Evolutionary conservation across 2,329 filamentous ascomycete species (phyloP).

Genomic region (Colletotrichum salicis): DNA sequence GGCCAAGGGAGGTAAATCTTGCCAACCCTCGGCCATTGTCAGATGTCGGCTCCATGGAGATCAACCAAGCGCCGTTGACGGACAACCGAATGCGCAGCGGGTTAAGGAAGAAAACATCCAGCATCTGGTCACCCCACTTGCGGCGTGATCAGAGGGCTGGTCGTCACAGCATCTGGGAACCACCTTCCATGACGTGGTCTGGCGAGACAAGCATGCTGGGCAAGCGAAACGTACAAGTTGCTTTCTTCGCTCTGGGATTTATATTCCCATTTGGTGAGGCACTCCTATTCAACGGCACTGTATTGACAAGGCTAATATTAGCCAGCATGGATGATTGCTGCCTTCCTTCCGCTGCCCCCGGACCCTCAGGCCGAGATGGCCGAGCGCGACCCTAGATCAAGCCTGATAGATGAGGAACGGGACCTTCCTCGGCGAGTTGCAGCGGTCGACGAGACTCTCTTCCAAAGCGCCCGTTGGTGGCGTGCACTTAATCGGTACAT

Average conservation of each 20-base stretch:
- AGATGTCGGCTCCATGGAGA: slow-evolving; percentile 56
- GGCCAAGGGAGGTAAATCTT: slow-evolving; percentile 50
- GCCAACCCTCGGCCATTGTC: slow-evolving; percentile 43
- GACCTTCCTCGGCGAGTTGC: slow-evolving; percentile 47
- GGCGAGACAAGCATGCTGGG: slow-evolving; percentile 70
- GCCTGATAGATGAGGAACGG: slow-evolving; percentile 51
- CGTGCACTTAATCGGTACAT: slow-evolving; percentile 68
- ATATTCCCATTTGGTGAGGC: slow-evolving; percentile 76
- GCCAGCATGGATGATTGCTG: slow-evolving; percentile 81
- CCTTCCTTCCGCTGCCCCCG: slow-evolving; percentile 76
- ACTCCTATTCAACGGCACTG: slow-evolving; percentile 15
- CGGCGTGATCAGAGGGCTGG: slow-evolving; percentile 69
- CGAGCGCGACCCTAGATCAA: slow-evolving; percentile 56
- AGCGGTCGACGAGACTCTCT: slow-evolving; percentile 55
- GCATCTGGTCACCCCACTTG: slow-evolving; percentile 80
- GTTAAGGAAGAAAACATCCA: slow-evolving; percentile 62
- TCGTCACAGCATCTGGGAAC: slow-evolving; percentile 74
- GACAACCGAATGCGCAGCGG: slow-evolving; percentile 43
- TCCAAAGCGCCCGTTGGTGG: slow-evolving; percentile 68
- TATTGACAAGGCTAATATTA: slow-evolving; percentile 34
- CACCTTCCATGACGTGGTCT: slow-evolving; percentile 76
- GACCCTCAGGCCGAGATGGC: slow-evolving; percentile 64
- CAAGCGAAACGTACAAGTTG: slow-evolving; percentile 77
- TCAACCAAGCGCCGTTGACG: slow-evolving; percentile 43
- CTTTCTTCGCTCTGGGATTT: slow-evolving; percentile 81